phyloP scores from a whole-genome alignment of 1,284 basidiomycete genomes.

The Trichosporon ovoides region DNA sequence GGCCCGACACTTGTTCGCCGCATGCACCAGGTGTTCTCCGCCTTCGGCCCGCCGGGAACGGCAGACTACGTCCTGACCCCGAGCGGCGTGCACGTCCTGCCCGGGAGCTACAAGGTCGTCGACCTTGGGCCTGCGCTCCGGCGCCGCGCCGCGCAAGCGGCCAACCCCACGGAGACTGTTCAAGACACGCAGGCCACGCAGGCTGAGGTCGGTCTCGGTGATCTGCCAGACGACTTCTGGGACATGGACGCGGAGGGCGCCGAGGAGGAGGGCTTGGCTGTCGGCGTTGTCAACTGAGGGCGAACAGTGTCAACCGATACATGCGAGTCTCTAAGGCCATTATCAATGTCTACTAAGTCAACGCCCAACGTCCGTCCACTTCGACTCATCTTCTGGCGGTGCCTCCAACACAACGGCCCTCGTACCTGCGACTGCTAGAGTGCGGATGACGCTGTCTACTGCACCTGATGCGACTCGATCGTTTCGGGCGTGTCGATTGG shows the following conservation, averaged over 20 bases:
- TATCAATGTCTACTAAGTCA: too few relatives aligned
- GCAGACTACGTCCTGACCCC: conserved; percentile 67
- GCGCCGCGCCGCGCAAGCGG: conserved; percentile 8
- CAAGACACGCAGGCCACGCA: background rate
- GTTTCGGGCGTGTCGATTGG: too few relatives aligned
- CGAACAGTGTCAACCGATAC: too few relatives aligned
- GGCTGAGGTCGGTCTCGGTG: background rate
- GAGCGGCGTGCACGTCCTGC: conserved; percentile 54
- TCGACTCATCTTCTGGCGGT: too few relatives aligned
- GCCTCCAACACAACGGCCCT: too few relatives aligned
- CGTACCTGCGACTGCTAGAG: too few relatives aligned
- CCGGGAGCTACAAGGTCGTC: conserved; percentile 20
- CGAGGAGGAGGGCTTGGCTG: background rate
- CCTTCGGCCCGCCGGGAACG: conserved; percentile 56
- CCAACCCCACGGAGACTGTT: background rate
- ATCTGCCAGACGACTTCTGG: background rate
- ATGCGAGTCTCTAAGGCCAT: too few relatives aligned
- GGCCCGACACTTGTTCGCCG: conserved; percentile 47
- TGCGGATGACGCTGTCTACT: too few relatives aligned
- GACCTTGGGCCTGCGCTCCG: conserved; percentile 22
- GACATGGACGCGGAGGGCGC: background rate
- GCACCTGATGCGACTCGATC: too few relatives aligned
- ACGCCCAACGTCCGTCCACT: too few relatives aligned
- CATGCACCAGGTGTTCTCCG: conserved; percentile 66
- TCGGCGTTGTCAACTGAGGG: background rate